Base-by-base conservation (phyloP, 2,329 filamentous ascomycete genomes). In the Sporothrix brunneoviolacea region DNA sequence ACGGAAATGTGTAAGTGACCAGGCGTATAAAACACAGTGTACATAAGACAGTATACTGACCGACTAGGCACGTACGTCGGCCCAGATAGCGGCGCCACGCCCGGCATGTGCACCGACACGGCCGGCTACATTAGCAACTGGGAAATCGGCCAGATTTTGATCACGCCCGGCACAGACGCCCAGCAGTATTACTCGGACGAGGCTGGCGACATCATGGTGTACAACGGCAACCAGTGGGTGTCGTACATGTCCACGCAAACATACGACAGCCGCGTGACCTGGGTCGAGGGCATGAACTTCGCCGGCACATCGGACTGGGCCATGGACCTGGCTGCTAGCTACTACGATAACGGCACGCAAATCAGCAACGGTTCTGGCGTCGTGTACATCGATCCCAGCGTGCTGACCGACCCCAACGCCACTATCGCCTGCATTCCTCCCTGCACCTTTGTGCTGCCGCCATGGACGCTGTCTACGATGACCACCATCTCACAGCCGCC, bases 101-200 rank as follows among this genome's bases (percentile, higher is more conserved):
- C 56, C 3, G 66, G 65, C 2, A 18, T 46, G 3, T 68, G 65
- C 51, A 68, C 65, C 0, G 48, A 57, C 6, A 66, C 62, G 2
- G 51, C 58, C 15, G 65, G 65, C 10, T 67, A 67, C 44, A 61
- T 69, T 35, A 54, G 61, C 49, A 63, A 67, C 39, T 57, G 56
- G 4, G 65, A 68, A 51, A 67, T 67, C 40, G 21, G 58, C 5
- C 57, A 64, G 16, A n/a, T n/a, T n/a, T 64, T 69, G 27, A 59
- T 65, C 27, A 10, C 12, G 10, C 18, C 35, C 8, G 35, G 27
- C 13, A 24, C 16, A 2, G 18, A 37, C 21, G 35, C 21, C 4
- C 36, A 32, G 15, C 33, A 50, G 8, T 39, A n/a, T n/a, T n/a
- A 49, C 21, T 22, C 19, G 13, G 19, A 18, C 19, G 27, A 37